Base-by-base conservation (phyloP, 208 protist species). In the Wallacemonas sp. region DNA sequence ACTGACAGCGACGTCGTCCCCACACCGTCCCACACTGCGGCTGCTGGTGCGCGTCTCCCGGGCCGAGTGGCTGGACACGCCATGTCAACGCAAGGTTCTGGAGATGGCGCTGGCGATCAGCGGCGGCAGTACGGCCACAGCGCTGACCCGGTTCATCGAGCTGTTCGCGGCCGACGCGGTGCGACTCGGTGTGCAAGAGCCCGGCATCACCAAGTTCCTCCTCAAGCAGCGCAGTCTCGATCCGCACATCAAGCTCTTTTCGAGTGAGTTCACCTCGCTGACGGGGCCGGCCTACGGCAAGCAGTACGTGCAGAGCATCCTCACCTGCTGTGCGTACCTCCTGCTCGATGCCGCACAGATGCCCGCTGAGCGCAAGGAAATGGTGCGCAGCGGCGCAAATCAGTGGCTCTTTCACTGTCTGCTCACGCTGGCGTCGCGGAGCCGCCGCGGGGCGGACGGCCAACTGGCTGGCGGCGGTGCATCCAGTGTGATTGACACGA, bases 171-270 rank as follows among this genome's bases (percentile, higher is more conserved):
- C 71, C 2, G 36, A 73, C 3, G 77, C 80, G 2, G 74, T 68
- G 1, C 38, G 67, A 31, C 55, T 77, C 41, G 16, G 48, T 16
- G 57, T 81, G 18, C 33, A 70, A 7, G 70, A 65, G 5, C n/a
- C 61, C 16, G 77, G 71, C 18, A 36, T 77, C 48, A 67, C 72
- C 2, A 54, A 65, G 20, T 54, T 77, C 11, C 39, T 92, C n/a
- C 59, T 84, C 14, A 77, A 74, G 42, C 61, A 86, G 20, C 70
- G 75, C 20, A 73, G 36, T 14, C 54, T 92, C 3, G 62, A 76
- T 31, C 62, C 67, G 3, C 42, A 46, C 39, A 49, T 46, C 18
- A 33, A 42, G 22, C 20, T 59, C 10, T 59, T 59, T n/a, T 36
- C 29, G 2, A 28, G 16, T 29, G n/a, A 59, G 0, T 42, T 59